These are phyloP conservation scores for Rhizodiscina lignyota DNA, from an alignment of 495 filamentous ascomycete genomes.

Conservation along the genomic window DNA sequence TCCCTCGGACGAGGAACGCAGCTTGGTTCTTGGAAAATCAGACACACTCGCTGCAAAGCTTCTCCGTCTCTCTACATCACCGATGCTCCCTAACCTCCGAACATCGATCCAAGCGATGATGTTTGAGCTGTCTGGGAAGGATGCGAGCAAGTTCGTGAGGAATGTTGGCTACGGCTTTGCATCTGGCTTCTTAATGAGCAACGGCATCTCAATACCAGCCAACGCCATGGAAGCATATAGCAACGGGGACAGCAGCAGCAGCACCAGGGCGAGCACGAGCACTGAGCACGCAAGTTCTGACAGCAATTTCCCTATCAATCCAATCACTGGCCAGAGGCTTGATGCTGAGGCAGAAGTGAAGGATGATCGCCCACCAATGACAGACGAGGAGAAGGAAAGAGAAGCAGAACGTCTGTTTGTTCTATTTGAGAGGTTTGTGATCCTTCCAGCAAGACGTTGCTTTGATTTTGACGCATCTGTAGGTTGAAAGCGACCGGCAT, in stretches of 20 bases:
- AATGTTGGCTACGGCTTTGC: constrained; percentile 65
- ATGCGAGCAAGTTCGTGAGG: constrained; percentile 15
- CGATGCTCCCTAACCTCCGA: constrained; percentile 49
- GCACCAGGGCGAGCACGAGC: constrained; percentile 20
- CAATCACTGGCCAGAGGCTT: constrained; percentile 73
- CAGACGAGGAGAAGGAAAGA: constrained; percentile 72
- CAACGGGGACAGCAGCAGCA: constrained; percentile 6
- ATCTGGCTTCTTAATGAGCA: constrained; percentile 67
- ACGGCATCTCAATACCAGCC: constrained; percentile 56
- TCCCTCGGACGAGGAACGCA: constrained; percentile 66
- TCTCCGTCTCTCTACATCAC: constrained; percentile 61
- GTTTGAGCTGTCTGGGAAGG: constrained; percentile 62
- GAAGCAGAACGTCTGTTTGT: constrained; percentile 89
- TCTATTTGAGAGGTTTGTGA: constrained; percentile 65
- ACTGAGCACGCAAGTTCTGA: constrained; percentile 5
- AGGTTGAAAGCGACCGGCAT: constrained; percentile 72
- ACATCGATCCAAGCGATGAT: constrained; percentile 62
- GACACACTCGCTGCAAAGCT: constrained; percentile 61
- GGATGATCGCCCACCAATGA: constrained; percentile 49
- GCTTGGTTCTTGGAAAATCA: constrained; percentile 57
- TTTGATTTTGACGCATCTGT: background rate
- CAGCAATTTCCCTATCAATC: constrained; percentile 41
- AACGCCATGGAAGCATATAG: constrained; percentile 32
- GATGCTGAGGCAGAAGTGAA: constrained; percentile 39
- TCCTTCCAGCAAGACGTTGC: background rate